Percentiles rank a stretch among this genome's conserved stretches.
Conservation (phyloP, 805 yeast genomes). For the Kodamaea hsintzibuensis region DNA sequence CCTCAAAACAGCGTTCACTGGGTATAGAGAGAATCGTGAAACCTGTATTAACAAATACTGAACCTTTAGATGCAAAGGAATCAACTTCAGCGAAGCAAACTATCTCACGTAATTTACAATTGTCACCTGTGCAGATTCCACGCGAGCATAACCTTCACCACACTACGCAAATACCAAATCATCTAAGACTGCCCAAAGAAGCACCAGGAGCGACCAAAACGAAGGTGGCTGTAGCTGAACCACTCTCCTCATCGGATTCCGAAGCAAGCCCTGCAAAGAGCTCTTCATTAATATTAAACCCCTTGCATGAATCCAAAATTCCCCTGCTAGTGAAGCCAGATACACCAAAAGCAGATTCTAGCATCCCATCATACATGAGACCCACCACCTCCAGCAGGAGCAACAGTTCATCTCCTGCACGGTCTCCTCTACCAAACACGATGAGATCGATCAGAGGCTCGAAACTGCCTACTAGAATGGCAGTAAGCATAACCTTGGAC, state of each 20-base stretch:
- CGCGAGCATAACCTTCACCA: conserved; percentile 8
- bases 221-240: not conserved
- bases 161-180: conserved; percentile 3
- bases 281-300: conserved; percentile 1
- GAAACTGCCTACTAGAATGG: not conserved
- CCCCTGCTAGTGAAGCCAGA: not conserved
- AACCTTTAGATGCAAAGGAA: not conserved
- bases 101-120: conserved; percentile 6
- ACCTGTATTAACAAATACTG: not conserved
- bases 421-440: not conserved
- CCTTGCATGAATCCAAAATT: conserved; percentile 4
- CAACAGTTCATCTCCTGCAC: conserved; percentile 7
- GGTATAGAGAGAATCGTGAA: conserved; percentile 14
- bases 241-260: conserved; percentile 1
- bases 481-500: not conserved
- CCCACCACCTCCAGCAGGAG: conserved; percentile 5
- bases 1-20: conserved; percentile 15
- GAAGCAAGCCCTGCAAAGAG: conserved; percentile 5
- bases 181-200: not conserved
- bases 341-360: not conserved
- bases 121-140: conserved; percentile 16
- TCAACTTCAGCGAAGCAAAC: not conserved
- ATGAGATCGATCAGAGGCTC: not conserved
- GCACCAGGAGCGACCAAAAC: not conserved
- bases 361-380: conserved; percentile 11